Conservation (phyloP, 2,329 filamentous ascomycete genomes). For the Aspergillus tanneri region DNA sequence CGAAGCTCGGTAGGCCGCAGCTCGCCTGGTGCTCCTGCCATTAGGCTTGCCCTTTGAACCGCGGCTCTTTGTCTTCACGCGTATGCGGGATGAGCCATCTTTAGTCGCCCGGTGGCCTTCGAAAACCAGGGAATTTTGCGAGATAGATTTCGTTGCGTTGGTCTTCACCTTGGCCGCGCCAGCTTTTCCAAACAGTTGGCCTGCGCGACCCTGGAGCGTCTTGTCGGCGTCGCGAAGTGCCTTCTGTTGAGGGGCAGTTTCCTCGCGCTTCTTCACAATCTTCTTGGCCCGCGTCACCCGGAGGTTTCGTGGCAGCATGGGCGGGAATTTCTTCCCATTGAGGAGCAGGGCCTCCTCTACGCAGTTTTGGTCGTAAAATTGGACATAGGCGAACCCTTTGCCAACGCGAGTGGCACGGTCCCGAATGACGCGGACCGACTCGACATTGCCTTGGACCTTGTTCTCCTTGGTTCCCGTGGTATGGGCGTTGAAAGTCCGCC, state of each 20-base stretch:
- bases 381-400: constrained; percentile 96
- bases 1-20: constrained; percentile 43
- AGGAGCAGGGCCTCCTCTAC: constrained; percentile 89
- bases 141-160: constrained; percentile 27
- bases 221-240: constrained; percentile 29
- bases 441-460: constrained; percentile 67
- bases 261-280: constrained; percentile 47
- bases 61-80: constrained; percentile 40
- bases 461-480: constrained; percentile 31
- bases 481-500: constrained; percentile 43
- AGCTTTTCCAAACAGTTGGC: constrained; percentile 39
- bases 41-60: constrained; percentile 43
- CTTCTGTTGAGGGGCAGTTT: constrained; percentile 19
- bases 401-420: constrained; percentile 88
- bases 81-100: constrained; percentile 31
- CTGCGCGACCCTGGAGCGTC: constrained; percentile 42
- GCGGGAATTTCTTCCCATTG: constrained; percentile 88
- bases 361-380: constrained; percentile 84
- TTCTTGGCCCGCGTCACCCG: constrained; percentile 85
- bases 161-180: constrained; percentile 39
- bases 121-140: constrained; percentile 42
- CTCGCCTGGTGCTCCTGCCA: constrained; percentile 43
- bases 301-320: constrained; percentile 84
- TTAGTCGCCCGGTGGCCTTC: constrained; percentile 47
- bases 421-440: constrained; percentile 88